Percentiles rank a stretch among this genome's conserved stretches.
Conservation (phyloP, 495 filamentous ascomycete species). For the Neurospora discreta region DNA sequence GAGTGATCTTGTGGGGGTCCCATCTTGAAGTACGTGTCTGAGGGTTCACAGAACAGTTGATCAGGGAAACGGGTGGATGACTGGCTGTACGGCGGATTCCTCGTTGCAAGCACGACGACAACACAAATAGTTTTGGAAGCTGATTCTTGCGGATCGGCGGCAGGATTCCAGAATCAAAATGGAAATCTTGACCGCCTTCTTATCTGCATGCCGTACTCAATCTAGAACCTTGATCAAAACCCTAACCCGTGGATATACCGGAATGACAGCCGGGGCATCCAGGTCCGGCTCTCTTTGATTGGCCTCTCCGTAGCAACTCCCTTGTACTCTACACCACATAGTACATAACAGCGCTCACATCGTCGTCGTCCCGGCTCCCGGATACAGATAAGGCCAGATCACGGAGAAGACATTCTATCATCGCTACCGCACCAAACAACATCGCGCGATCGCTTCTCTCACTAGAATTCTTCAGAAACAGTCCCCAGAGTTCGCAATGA, state of each 20-base stretch:
- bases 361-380: not conserved
- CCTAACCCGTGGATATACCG: not conserved
- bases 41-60: not conserved
- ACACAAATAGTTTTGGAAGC: not conserved
- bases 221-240: not conserved
- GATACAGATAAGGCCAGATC: not conserved
- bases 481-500: slow-evolving; percentile 9
- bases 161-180: not conserved
- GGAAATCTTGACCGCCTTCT: not conserved
- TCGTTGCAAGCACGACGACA: not conserved
- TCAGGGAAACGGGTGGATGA: not conserved
- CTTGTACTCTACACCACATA: no score
- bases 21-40: not conserved
- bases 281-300: not conserved
- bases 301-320: not conserved
- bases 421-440: not conserved
- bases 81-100: not conserved
- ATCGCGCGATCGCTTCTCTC: not conserved
- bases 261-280: not conserved
- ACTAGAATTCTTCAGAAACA: not conserved
- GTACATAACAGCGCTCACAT: not conserved
- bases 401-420: not conserved
- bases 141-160: not conserved
- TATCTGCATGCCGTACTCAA: not conserved
- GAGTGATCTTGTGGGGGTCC: not conserved